These are phyloP conservation scores for Ulvella scutata DNA, from an alignment of 139 green algal species.

Conservation along the genomic window DNA sequence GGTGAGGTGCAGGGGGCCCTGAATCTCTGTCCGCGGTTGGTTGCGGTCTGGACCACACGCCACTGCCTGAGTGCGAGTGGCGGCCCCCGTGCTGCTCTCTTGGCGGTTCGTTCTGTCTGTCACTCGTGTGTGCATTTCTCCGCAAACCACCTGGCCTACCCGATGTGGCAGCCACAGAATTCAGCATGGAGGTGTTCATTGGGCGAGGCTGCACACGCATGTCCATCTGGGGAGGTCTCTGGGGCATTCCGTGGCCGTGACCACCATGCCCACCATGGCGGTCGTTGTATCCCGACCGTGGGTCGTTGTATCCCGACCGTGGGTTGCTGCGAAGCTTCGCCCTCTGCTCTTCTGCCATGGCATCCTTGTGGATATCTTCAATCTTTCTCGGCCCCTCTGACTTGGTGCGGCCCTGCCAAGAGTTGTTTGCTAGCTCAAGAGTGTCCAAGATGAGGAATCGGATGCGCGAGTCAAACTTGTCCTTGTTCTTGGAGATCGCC, in stretches of 20 bases:
- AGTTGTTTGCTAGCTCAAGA: conserved; percentile 10
- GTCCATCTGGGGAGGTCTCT: neutral
- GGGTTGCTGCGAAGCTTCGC: neutral
- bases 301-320: too few species aligned
- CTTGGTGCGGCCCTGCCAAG: conserved; percentile 59
- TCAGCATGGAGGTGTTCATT: neutral
- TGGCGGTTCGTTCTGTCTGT: too few species aligned
- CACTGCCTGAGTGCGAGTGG: too few species aligned
- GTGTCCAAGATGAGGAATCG: conserved; percentile 63
- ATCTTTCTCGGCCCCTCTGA: conserved; percentile 85
- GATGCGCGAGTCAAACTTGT: conserved; percentile 52
- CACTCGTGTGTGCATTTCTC: too few species aligned
- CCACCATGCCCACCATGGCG: too few species aligned
- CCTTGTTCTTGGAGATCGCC: conserved; percentile 25
- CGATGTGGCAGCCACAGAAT: neutral
- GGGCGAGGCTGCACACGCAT: neutral
- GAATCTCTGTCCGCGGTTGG: too few species aligned
- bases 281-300: too few species aligned
- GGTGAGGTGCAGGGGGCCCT: too few species aligned
- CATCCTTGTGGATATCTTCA: conserved; percentile 45
- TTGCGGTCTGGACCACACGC: too few species aligned
- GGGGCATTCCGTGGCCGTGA: too few species aligned
- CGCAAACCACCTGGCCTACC: neutral
- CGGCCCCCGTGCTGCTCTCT: too few species aligned
- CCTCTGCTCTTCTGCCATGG: conserved; percentile 15